A percentile compares a stretch with the other conserved stretches of the same genome.
Evolutionary conservation across 148 eudicot genomes (phyloP).

Genomic region (Nepenthes mirabilis): DNA sequence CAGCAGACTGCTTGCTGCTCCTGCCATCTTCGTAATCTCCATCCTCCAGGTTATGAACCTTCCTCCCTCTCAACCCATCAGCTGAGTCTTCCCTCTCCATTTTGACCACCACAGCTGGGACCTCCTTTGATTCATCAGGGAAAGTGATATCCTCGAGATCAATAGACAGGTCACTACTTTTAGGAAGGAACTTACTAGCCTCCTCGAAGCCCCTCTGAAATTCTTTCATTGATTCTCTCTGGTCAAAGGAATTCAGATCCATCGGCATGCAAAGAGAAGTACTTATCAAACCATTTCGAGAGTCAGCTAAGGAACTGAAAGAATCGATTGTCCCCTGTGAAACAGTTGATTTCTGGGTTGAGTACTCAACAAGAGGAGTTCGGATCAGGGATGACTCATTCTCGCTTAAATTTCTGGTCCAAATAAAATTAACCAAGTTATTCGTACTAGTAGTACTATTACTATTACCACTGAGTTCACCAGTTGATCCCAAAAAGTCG

Average conservation of each 20-base stretch:
- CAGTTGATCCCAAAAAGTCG: slow-evolving; percentile 14
- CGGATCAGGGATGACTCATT: slow-evolving; percentile 17
- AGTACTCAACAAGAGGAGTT: slow-evolving; percentile 10
- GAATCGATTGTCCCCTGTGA: slow-evolving; percentile 18
- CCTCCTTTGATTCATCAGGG: slow-evolving; percentile 9
- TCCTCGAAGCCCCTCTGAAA: slow-evolving; percentile 37
- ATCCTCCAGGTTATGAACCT: slow-evolving; percentile 25
- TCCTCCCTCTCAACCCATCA: slow-evolving; percentile 22
- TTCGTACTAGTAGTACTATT: slow-evolving; percentile 12
- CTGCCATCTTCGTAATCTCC: slow-evolving; percentile 22
- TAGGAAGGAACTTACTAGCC: slow-evolving; percentile 27
- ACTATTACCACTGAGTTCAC: slow-evolving; percentile 20
- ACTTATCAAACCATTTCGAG: too few relatives aligned
- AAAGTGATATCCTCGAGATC: slow-evolving; percentile 4
- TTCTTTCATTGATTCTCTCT: slow-evolving; percentile 18
- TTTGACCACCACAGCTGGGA: slow-evolving; percentile 8
- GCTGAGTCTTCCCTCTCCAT: slow-evolving; percentile 13
- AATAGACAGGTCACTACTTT: slow-evolving; percentile 7
- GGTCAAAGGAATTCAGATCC: slow-evolving; percentile 16
- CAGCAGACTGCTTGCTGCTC: slow-evolving; percentile 44
- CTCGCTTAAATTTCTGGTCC: slow-evolving; percentile 25
- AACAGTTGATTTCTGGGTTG: slow-evolving; percentile 14
- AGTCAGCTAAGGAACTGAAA: background rate
- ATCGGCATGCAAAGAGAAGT: slow-evolving; percentile 8
- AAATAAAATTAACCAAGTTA: slow-evolving; percentile 19